Evolutionary conservation across 208 protist species (phyloP), one percentile per base, ranked within the genome.

Genomic region (Leishmania aethiopica): DNA sequence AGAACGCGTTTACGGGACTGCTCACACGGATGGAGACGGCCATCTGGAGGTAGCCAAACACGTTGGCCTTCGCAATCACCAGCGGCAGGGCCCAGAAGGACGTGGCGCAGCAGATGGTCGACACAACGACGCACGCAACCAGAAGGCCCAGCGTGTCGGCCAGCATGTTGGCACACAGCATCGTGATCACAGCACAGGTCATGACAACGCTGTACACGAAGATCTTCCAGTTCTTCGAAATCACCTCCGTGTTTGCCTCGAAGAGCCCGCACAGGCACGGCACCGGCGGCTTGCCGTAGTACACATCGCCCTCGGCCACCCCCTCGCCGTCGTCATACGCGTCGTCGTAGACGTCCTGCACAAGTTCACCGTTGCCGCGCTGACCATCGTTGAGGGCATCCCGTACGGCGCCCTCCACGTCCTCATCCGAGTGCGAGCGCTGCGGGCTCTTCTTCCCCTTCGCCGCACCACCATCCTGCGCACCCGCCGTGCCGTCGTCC

Each of bases 61-160:
- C 49, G 51, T 93, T 94, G 37, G 87, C 88, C 71, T 91, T 91
- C 25, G 91, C 92, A 60, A 94, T 91, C 28, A 92, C 75, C 28
- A 76, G 47, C n/a, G 91, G 88, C 37, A 96, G 81, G 8, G 89
- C 88, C 83, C 82, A 92, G 88, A 94, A 94, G 37, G 84, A 89
- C 47, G 81, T 42, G 37, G 64, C 69, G 62, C 86, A 91, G 76
- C 90, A 86, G 71, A 90, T 76, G 40, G 85, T 75, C 15, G 87
- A 88, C 49, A 89, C 83, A 11, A 86, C 53, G 5, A 86, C 76
- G 79, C 80, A 86, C 17, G 87, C 74, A 71, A 87, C 83, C 32
- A 94, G 83, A 28, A 89, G 71, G 7, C 83, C 81, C 60, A 86
- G 70, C 53, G 71, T 89, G 55, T 79, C 79, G 66, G 81, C 85